Base-by-base conservation (phyloP, 164 flowering plant genomes). In the Tetracentron sinense region DNA sequence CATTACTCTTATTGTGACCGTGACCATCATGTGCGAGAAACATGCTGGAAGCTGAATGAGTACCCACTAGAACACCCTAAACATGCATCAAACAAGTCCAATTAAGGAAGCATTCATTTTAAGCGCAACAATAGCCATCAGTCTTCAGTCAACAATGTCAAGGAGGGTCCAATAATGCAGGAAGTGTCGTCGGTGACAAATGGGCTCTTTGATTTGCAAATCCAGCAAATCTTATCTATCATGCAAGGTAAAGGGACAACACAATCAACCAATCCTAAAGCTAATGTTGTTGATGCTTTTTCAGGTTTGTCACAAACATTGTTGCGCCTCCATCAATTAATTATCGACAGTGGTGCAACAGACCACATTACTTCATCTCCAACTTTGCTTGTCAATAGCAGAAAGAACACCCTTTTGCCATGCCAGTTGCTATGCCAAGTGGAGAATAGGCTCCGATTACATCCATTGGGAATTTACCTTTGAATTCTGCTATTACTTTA, bases 311-410 rank as follows among this genome's bases (percentile, higher is more conserved):
- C 20, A n/a, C 6, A 33, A 30, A 8, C 46, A 7, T 58, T 30
- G 14, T 8, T 10, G 10, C 10, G 6, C 10, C 4, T 4, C 10
- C 38, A 33, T 4, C 38, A 33, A 58, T 42, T 33, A 35, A 58
- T 58, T 58, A 58, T 58, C 16, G 48, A 58, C 46, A 33, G 38
- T 58, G 46, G 21, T 35, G 61, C 61, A 58, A 58, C 48, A 35
- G 38, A 33, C 10, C 15, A 58, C 61, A 28, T 21, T 58, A 58
- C 20, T 58, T 26, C 35, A 26, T 51, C 54, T 51, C 54, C 54
- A 51, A 51, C 23, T 20, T 51, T 12, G 14, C 23, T n/a, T 20
- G 14, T 51, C 54, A 51, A 20, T 21, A 51, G 26, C 14, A 22
- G 26, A 3, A 21, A 30, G 7, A 56, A 56, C 25, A 30, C 60